phyloP scores from a whole-genome alignment of 1,284 basidiomycete genomes.

The Boletus smithii region DNA sequence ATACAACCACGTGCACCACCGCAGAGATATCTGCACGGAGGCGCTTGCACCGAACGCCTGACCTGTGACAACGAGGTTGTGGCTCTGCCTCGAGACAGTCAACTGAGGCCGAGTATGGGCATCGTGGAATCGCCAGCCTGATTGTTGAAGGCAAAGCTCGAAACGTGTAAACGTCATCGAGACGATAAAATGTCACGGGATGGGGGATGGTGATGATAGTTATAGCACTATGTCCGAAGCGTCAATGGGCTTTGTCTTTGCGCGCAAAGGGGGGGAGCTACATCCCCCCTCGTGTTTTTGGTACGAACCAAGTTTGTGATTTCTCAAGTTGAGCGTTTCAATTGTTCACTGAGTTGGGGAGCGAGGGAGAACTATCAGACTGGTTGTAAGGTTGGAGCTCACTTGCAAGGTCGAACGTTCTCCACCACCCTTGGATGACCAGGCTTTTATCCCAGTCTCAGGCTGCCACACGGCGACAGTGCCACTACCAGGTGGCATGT shows the following conservation, averaged over 20 bases:
- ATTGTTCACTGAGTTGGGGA: background rate
- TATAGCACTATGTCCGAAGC: conserved; percentile 1
- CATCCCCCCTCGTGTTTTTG: background rate
- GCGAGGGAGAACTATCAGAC: conserved; percentile 2
- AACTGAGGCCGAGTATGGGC: conserved; percentile 25
- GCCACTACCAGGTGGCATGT: conserved; percentile 30
- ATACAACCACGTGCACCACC: conserved; percentile 27
- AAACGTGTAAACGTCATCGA: conserved; percentile 29
- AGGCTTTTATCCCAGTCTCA: conserved; percentile 23
- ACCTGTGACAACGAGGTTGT: conserved; percentile 25
- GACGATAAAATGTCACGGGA: background rate
- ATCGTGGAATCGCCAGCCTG: conserved; percentile 28
- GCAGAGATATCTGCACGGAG: conserved; percentile 22
- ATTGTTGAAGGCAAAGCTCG: conserved; percentile 19
- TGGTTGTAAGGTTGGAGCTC: conserved; percentile 8
- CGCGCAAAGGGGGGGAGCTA: background rate
- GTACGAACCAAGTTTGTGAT: background rate
- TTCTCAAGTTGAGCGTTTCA: background rate
- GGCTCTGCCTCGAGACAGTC: conserved; percentile 23
- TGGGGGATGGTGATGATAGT: background rate
- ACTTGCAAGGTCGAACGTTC: conserved; percentile 9
- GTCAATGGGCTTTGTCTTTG: conserved; percentile 6
- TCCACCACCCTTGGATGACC: background rate
- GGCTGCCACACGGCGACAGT: conserved; percentile 28
- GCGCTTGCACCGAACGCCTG: conserved; percentile 28